These are phyloP conservation scores for Cutaneotrichosporon sp. DNA, from an alignment of 1,284 basidiomycete species.

Conservation along the genomic window DNA sequence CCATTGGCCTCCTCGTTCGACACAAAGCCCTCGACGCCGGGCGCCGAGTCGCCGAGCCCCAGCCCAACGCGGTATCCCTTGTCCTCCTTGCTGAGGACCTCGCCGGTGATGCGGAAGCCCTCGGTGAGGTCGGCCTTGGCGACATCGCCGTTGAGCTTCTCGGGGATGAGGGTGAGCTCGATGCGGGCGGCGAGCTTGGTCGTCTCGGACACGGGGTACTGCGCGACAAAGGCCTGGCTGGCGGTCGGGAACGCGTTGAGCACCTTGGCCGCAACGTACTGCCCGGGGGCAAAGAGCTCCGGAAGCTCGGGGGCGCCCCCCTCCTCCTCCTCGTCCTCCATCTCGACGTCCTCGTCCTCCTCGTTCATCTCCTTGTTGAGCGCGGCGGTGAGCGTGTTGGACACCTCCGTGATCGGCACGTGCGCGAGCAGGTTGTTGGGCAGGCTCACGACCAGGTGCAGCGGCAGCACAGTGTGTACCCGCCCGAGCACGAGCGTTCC, in stretches of 20 bases:
- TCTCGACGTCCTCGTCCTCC: constrained; percentile 55
- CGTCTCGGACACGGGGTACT: constrained; percentile 53
- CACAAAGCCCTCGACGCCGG: constrained; percentile 69
- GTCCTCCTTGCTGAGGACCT: constrained; percentile 86
- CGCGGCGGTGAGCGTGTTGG: constrained; percentile 73
- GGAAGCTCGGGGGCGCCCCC: constrained; percentile 67
- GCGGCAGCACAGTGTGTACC: constrained; percentile 81
- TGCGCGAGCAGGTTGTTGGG: constrained; percentile 95
- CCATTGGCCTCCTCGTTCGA: constrained; percentile 65
- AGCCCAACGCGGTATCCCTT: constrained; percentile 91
- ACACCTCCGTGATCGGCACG: constrained; percentile 92
- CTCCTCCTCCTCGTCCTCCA: constrained; percentile 50
- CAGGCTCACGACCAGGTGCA: constrained; percentile 88
- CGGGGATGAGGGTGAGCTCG: constrained; percentile 85
- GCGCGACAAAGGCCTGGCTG: constrained; percentile 47
- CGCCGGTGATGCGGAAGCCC: constrained; percentile 76
- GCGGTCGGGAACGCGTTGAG: constrained; percentile 51
- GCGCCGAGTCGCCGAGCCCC: constrained; percentile 61
- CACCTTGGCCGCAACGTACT: constrained; percentile 82
- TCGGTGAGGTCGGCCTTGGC: constrained; percentile 72
- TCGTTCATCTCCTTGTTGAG: constrained; percentile 54
- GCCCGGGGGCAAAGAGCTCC: constrained; percentile 78
- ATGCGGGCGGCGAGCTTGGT: constrained; percentile 60
- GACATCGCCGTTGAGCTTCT: constrained; percentile 81
- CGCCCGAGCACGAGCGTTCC: constrained; percentile 88